A percentile compares a stretch with the other conserved stretches of the same genome.
Evolutionary conservation across 148 eudicot species (phyloP).

Genomic region (Rhododendron ferrugineum): DNA sequence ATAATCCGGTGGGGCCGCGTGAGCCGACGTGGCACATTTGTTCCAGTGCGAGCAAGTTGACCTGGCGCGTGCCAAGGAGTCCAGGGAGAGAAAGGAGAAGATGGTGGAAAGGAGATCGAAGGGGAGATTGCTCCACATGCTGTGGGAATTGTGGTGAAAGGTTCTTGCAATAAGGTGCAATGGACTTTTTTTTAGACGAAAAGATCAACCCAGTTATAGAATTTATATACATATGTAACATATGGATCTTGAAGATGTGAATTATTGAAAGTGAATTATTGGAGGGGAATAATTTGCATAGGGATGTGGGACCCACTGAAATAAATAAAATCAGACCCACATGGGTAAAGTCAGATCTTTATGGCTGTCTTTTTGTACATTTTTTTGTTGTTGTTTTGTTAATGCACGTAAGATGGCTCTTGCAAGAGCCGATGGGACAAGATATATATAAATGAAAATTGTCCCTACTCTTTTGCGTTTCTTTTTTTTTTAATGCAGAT

Average conservation of each 20-base stretch:
- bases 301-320: conserved; percentile 34
- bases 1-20: neutral
- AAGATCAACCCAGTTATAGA: no score
- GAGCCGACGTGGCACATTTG: conserved; percentile 10
- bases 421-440: conserved; percentile 8
- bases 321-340: conserved; percentile 16
- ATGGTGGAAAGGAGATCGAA: conserved; percentile 43
- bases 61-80: conserved; percentile 46
- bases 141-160: neutral
- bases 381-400: neutral
- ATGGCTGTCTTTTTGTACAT: neutral
- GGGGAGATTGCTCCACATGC: conserved; percentile 54
- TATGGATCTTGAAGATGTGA: neutral
- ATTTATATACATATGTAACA: neutral
- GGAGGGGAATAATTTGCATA: conserved; percentile 16
- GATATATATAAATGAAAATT: neutral
- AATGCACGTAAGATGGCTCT: neutral
- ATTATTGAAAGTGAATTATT: conserved; percentile 16
- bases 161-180: neutral
- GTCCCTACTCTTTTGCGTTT: neutral
- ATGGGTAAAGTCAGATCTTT: conserved; percentile 8
- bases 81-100: conserved; percentile 51
- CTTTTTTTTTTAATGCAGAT: neutral
- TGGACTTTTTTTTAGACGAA: neutral
- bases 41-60: conserved; percentile 43